Percentiles rank a stretch among this genome's conserved stretches.
These are phyloP conservation scores for Hymenoscyphus scutula DNA, from an alignment of 2,329 filamentous ascomycete species.

Conservation along the genomic window DNA sequence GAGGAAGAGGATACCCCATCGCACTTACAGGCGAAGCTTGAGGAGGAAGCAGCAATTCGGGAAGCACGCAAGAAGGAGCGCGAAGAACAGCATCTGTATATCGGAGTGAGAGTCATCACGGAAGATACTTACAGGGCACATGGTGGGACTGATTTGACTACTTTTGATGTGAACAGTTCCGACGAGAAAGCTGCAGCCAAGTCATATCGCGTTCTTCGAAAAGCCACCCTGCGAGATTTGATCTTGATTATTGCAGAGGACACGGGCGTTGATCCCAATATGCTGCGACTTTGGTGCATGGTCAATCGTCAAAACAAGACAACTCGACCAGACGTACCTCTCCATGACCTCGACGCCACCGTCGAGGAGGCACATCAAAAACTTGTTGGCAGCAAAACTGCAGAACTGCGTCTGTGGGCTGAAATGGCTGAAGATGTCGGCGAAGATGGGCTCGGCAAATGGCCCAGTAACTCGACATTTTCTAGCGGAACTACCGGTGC, in stretches of 20 bases:
- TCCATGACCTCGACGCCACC: slow-evolving; percentile 73
- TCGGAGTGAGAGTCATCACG: slow-evolving; percentile 78
- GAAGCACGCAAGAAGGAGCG: slow-evolving; percentile 82
- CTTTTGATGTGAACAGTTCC: slow-evolving; percentile 57
- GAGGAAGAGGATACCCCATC: slow-evolving; percentile 74
- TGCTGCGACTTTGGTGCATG: slow-evolving; percentile 90
- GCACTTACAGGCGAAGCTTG: slow-evolving; percentile 76
- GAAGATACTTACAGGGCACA: slow-evolving; percentile 78
- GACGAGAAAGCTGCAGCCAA: slow-evolving; percentile 67
- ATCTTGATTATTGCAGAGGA: slow-evolving; percentile 69
- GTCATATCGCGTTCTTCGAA: slow-evolving; percentile 69
- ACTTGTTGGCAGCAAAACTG: slow-evolving; percentile 64
- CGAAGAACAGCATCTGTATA: slow-evolving; percentile 92
- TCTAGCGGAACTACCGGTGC: slow-evolving; percentile 49
- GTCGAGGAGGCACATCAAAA: slow-evolving; percentile 71
- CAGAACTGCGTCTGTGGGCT: slow-evolving; percentile 77
- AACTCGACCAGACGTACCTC: slow-evolving; percentile 81
- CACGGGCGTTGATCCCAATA: slow-evolving; percentile 62
- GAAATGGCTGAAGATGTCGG: slow-evolving; percentile 70
- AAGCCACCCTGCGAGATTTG: slow-evolving; percentile 76
- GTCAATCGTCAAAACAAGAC: slow-evolving; percentile 99
- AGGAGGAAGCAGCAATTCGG: slow-evolving; percentile 74
- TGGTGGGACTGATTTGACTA: slow-evolving; percentile 79
- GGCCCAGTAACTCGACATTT: slow-evolving; percentile 62
- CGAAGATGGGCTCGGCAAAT: slow-evolving; percentile 66